Percentiles rank a stretch among this genome's conserved stretches.
Evolutionary conservation across 306 rosid genomes (phyloP).

Genomic region (Castanea crenata): DNA sequence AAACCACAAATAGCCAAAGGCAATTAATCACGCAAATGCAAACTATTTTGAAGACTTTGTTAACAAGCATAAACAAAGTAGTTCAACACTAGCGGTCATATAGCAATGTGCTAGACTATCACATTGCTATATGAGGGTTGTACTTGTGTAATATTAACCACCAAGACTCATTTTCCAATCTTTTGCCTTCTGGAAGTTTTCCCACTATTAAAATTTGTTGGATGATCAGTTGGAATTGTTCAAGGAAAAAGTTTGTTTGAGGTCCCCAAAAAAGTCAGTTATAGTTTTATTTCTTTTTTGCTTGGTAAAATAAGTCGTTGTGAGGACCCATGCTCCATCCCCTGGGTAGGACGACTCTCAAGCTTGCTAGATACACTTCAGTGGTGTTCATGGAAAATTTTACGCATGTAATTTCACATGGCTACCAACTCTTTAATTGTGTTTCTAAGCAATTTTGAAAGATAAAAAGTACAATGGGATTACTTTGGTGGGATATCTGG

Average conservation of each 20-base stretch:
- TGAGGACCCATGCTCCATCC: not conserved
- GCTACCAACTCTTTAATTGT: not conserved
- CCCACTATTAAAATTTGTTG: not conserved
- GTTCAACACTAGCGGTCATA: not conserved
- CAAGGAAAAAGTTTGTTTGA: not conserved
- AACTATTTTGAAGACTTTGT: not conserved
- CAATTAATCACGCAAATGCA: not conserved
- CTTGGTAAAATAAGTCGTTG: not conserved
- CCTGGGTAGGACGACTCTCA: not conserved
- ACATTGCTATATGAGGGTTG: not conserved
- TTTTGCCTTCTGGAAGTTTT: not conserved
- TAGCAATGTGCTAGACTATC: not conserved
- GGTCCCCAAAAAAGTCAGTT: not conserved
- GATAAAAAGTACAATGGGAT: slow-evolving; percentile 1
- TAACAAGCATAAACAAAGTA: not conserved
- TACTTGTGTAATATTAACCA: not conserved
- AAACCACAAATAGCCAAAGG: not conserved
- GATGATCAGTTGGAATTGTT: not conserved
- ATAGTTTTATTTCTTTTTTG: not conserved
- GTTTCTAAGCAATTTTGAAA: not conserved
- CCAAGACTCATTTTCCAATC: not conserved
- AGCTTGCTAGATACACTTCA: not conserved
- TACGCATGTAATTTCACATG: not conserved
- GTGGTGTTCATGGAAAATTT: not conserved
- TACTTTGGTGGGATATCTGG: slow-evolving; percentile 98